Conservation (phyloP, 179 eudicot genomes). For the Actinidia polygama region DNA sequence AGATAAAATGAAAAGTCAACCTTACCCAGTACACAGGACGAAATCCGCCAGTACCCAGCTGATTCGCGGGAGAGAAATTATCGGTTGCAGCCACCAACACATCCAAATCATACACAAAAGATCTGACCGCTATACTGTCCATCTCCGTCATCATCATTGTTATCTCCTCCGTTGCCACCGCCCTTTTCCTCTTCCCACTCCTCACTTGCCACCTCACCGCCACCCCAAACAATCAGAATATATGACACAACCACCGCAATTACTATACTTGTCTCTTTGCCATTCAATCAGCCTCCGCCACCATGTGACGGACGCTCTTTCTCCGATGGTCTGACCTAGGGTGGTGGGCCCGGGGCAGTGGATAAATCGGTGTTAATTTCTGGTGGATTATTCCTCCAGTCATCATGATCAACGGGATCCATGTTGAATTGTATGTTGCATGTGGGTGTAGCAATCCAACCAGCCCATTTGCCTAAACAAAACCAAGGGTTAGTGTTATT, state of each 20-base stretch:
- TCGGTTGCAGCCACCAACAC: constrained; percentile 17
- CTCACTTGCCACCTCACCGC: neutral
- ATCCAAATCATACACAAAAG: neutral
- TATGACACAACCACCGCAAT: neutral
- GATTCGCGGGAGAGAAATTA: constrained; percentile 10
- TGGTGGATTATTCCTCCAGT: constrained; percentile 12
- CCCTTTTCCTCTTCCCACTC: neutral
- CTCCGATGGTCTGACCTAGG: neutral
- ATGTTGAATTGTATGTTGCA: constrained; percentile 19
- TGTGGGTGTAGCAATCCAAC: constrained; percentile 17
- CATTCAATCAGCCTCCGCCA: neutral
- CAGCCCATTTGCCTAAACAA: constrained; percentile 13
- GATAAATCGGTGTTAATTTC: neutral
- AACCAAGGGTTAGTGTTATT: neutral
- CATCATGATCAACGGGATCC: neutral
- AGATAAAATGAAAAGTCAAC: neutral
- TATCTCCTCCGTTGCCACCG: neutral
- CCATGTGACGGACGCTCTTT: neutral
- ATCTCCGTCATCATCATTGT: neutral
- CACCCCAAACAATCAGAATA: neutral
- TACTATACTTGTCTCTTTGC: neutral
- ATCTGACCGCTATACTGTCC: neutral
- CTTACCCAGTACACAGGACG: constrained; percentile 16
- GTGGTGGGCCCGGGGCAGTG: too few species aligned
- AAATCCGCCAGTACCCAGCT: constrained; percentile 19